Evolutionary conservation across 331 rosid genomes (phyloP).

Genomic region (Malus hybrid): DNA sequence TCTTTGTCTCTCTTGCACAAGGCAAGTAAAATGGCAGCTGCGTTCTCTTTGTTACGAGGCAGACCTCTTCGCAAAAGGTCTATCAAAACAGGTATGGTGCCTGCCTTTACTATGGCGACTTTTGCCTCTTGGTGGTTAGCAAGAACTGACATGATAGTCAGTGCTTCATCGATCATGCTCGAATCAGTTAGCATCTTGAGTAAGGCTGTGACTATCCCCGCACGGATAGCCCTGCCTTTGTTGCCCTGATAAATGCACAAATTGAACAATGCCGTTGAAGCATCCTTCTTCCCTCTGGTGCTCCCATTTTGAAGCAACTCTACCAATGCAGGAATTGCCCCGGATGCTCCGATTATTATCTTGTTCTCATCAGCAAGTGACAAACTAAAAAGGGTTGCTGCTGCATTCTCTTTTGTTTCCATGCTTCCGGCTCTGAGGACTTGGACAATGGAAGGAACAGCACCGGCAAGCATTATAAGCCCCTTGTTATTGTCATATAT

Average conservation of each 20-base stretch:
- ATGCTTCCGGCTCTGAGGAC: slow-evolving; percentile 85
- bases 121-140: slow-evolving; percentile 93
- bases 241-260: slow-evolving; percentile 95
- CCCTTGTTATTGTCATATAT: slow-evolving; percentile 89
- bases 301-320: slow-evolving; percentile 84
- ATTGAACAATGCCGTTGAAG: slow-evolving; percentile 88
- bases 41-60: slow-evolving; percentile 88
- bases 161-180: slow-evolving; percentile 85
- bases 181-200: slow-evolving; percentile 81
- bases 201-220: slow-evolving; percentile 35
- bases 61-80: slow-evolving; percentile 79
- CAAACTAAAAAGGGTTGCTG: slow-evolving; percentile 91
- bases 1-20: slow-evolving; percentile 74
- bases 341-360: slow-evolving; percentile 91
- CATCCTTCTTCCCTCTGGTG: slow-evolving; percentile 88
- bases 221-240: slow-evolving; percentile 62
- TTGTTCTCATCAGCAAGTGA: slow-evolving; percentile 96
- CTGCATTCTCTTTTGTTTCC: slow-evolving; percentile 94
- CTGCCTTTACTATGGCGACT: slow-evolving; percentile 63
- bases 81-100: slow-evolving; percentile 82
- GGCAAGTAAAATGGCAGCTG: slow-evolving; percentile 81
- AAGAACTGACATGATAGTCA: slow-evolving; percentile 89
- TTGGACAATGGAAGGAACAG: slow-evolving; percentile 87
- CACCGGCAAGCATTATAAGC: slow-evolving; percentile 93
- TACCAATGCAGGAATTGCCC: slow-evolving; percentile 90